phyloP scores from a whole-genome alignment of 2,329 filamentous ascomycete species.

The Didymella exigua region DNA sequence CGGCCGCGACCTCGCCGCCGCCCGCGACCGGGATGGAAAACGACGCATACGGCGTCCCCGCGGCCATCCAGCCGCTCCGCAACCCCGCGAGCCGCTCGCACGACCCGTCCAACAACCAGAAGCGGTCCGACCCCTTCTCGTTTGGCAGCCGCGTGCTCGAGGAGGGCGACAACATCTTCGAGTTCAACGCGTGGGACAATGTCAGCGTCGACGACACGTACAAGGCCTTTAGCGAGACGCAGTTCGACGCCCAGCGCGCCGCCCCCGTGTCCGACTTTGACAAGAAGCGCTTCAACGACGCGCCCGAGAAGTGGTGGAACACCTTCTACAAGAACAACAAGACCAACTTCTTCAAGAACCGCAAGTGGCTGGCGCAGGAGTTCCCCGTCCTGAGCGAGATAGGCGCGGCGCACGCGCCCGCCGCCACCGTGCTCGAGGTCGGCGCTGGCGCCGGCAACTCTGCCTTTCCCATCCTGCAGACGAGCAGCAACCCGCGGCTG shows the following conservation, averaged over 20 bases:
- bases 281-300: slow-evolving; percentile 84
- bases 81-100: slow-evolving; percentile 67
- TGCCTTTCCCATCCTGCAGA: slow-evolving; percentile 84
- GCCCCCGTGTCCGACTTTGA: slow-evolving; percentile 93
- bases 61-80: slow-evolving; percentile 52
- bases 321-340: slow-evolving; percentile 98
- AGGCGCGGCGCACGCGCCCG: slow-evolving; percentile 71
- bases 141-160: slow-evolving; percentile 89
- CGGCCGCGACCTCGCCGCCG: slow-evolving; percentile 2
- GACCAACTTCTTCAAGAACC: slow-evolving; percentile 97
- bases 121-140: slow-evolving; percentile 90
- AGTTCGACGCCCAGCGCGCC: slow-evolving; percentile 83
- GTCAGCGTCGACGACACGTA: slow-evolving; percentile 91
- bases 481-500: slow-evolving; percentile 80
- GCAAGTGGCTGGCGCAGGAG: slow-evolving; percentile 96
- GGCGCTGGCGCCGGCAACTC: slow-evolving; percentile 96
- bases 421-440: slow-evolving; percentile 79
- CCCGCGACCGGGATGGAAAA: slow-evolving; percentile 31
- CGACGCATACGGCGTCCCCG: slow-evolving; percentile 58
- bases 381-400: slow-evolving; percentile 86
- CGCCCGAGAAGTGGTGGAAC: slow-evolving; percentile 98
- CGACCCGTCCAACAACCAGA: slow-evolving; percentile 75
- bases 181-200: slow-evolving; percentile 99
- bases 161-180: slow-evolving; percentile 86
- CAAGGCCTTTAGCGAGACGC: slow-evolving; percentile 80